Base-by-base conservation (phyloP, 108 stramenopile genomes). In the Nitzschia sp. region DNA sequence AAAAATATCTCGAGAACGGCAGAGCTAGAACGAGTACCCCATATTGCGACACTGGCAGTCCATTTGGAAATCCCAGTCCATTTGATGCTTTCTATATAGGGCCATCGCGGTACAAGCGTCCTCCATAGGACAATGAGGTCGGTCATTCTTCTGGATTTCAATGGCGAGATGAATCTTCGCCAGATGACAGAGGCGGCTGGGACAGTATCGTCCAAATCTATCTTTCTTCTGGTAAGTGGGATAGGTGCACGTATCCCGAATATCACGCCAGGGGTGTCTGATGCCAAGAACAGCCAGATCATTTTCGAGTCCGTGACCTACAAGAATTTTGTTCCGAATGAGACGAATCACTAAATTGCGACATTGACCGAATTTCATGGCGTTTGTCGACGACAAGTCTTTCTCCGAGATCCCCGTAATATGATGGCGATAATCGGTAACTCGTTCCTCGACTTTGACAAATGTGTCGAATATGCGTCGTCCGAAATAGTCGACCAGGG, bases 221-320 rank as follows among this genome's bases (percentile, higher is more conserved):
- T 68, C 69, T 22, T 76, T 45, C 57, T 81, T 64, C 83, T 89
- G 84, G 63, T 81, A 87, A 1, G 86, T 88, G 61, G 81, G 66
- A 56, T 89, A 97, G 54, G 64, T 88, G 2, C 92, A 87, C 8
- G 97, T 96, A 77, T 97, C 97, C 1, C 97, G 76, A 45, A 85
- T 81, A 38, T 85, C 67, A 8, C 33, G 21, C 44, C 77, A 62
- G 2, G 94, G 96, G 70, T 96, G 95, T 28, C 32, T 27, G 35
- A 95, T 82, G 80, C 88, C 77, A 58, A 97, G 76, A 3, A 66
- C 93, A 32, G 80, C 63, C 23, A 98, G 65, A 72, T 98, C 96
- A 68, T 95, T 98, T 52, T 79, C 73, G n/a, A 98, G 83, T n/a
- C 86, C 91, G 77, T 98, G 97, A 8, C 97, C 97, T 3, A 98